These are phyloP conservation scores for Lenwebbia sp. DNA, from an alignment of 345 rosid species.

Conservation along the genomic window DNA sequence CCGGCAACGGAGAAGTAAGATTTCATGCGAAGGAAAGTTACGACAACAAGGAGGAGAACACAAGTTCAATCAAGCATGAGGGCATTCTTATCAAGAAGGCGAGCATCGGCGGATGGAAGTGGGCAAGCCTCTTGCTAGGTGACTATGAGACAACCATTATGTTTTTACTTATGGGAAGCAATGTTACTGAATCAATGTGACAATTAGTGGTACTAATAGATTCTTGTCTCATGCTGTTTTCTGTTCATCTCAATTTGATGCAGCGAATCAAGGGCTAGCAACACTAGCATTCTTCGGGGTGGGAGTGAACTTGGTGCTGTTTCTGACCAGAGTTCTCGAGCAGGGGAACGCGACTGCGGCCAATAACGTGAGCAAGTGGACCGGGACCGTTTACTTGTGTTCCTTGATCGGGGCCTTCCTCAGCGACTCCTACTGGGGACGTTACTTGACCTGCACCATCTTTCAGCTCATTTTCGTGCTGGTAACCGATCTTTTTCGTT, in stretches of 20 bases:
- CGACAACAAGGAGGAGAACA: neutral
- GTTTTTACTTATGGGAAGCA: neutral
- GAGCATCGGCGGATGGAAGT: slow-evolving; percentile 3
- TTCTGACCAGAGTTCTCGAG: slow-evolving; percentile 3
- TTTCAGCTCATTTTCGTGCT: slow-evolving; percentile 8
- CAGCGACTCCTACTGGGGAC: slow-evolving; percentile 11
- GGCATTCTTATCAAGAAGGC: neutral
- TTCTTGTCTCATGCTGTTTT: neutral
- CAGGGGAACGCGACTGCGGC: slow-evolving; percentile 7
- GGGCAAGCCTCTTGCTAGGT: slow-evolving; percentile 11
- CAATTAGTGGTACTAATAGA: neutral
- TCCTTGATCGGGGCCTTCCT: slow-evolving; percentile 11
- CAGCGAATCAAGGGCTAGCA: slow-evolving; percentile 12
- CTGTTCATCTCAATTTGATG: neutral
- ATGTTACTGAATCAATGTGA: neutral
- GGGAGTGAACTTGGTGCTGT: slow-evolving; percentile 11
- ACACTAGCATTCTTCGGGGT: slow-evolving; percentile 10
- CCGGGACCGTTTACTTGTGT: slow-evolving; percentile 9
- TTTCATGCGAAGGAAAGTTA: neutral
- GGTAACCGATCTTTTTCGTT: neutral
- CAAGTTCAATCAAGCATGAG: neutral
- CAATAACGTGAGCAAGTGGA: slow-evolving; percentile 13
- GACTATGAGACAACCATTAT: neutral
- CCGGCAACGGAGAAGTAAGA: neutral
- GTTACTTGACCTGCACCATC: slow-evolving; percentile 13